Evolutionary conservation across 495 filamentous ascomycete species (phyloP).

Genomic region (Trichoderma orchidacearum): DNA sequence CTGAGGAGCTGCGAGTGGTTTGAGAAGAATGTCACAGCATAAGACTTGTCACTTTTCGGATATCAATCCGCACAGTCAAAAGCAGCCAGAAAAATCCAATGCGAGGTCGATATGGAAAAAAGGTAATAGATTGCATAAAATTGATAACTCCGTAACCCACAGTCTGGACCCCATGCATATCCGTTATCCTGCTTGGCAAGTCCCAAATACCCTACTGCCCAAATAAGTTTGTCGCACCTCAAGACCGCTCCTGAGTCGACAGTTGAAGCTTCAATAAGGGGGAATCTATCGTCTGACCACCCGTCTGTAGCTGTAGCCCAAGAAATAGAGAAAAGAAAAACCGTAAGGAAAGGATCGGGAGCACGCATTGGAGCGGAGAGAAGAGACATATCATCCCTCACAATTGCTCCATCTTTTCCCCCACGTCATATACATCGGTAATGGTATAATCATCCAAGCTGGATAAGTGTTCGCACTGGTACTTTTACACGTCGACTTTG

Average conservation of each 20-base stretch:
- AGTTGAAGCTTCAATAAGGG: conserved; percentile 13
- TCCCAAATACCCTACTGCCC: conserved; percentile 7
- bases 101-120: neutral
- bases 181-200: neutral
- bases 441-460: neutral
- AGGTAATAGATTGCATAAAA: neutral
- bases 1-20: no score
- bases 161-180: conserved; percentile 1
- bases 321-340: neutral
- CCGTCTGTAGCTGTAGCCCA: conserved; percentile 7
- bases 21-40: no score
- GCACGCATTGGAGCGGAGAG: neutral
- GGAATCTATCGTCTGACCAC: conserved; percentile 18
- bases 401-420: conserved; percentile 11
- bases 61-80: no score
- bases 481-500: conserved; percentile 2
- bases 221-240: conserved; percentile 12
- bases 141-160: neutral
- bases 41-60: no score
- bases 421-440: conserved; percentile 19
- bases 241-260: conserved; percentile 13
- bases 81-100: no score
- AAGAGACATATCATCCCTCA: conserved; percentile 3
- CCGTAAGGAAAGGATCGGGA: neutral
- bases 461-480: neutral